Percentiles rank a stretch among this genome's conserved stretches.
Evolutionary conservation across 148 eudicot species (phyloP).

Genomic region (Diospyros lotus): DNA sequence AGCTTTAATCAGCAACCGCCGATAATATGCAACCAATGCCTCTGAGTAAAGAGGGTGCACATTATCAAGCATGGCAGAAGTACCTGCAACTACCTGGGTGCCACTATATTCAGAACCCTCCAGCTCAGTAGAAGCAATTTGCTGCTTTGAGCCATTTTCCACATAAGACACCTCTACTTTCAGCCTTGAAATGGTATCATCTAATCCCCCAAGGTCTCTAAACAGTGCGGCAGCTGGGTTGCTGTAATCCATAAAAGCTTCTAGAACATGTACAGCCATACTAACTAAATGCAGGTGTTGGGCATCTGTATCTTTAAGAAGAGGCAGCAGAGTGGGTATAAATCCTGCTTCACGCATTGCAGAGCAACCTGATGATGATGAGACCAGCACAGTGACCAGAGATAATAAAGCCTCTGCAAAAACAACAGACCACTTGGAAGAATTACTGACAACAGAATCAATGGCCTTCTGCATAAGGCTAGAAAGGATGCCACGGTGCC

Average conservation of each 20-base stretch:
- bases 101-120: constrained; percentile 38
- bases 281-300: constrained; percentile 94
- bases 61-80: constrained; percentile 53
- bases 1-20: constrained; percentile 87
- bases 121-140: constrained; percentile 20
- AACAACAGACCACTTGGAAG: constrained; percentile 79
- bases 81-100: constrained; percentile 26
- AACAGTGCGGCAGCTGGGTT: constrained; percentile 98
- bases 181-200: constrained; percentile 85
- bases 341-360: constrained; percentile 99
- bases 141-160: constrained; percentile 56
- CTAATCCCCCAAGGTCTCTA: constrained; percentile 95
- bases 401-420: constrained; percentile 92
- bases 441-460: constrained; percentile 60
- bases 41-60: constrained; percentile 78
- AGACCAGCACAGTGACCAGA: constrained; percentile 83
- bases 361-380: constrained; percentile 90
- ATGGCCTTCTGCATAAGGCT: constrained; percentile 99
- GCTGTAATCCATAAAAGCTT: constrained; percentile 98
- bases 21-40: constrained; percentile 74
- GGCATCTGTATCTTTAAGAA: constrained; percentile 86
- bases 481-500: constrained; percentile 94
- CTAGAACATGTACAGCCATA: constrained; percentile 94
- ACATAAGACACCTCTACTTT: constrained; percentile 73
- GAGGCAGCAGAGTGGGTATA: constrained; percentile 94